Base-by-base conservation (phyloP, 202 grass and related monocot species). In the Schoenoplectus tabernaemontani region DNA sequence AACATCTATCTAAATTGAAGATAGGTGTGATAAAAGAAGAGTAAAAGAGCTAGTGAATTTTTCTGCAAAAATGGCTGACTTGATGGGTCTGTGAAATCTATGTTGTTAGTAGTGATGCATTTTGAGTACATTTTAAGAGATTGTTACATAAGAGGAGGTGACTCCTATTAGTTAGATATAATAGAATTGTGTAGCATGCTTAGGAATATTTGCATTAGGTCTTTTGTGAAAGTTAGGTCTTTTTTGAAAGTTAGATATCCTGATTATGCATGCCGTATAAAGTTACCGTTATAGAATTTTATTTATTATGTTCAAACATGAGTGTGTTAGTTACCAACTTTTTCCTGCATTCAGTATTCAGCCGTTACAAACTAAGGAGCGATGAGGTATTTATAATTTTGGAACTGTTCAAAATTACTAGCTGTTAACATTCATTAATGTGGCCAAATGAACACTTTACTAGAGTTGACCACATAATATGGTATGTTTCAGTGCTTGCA, bases 1-100 rank as follows among this genome's bases (percentile, higher is more conserved):
- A 80, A 65, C 78, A 63, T 63, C 58, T 80, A 36, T 80, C 78
- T 48, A 59, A 80, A n/a, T 64, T 65, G 24, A 50, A 65, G 58
- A 64, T 63, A 12, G 78, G 26, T 62, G 56, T 54, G 26, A 75
- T 56, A 64, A 80, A 80, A 17, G 60, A 80, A 65, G 78, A 80
- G 38, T 61, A 53, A 78, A 77, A 43, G 57, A 78, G 38, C 76
- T 78, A 78, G 76, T 64, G 46, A 65, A 33, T 22, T 59, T 59
- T 63, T 80, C 78, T 48, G 58, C 59, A 80, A 78, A 41, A n/a
- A 60, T 59, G 59, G 34, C 53, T 48, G 78, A 65, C 65, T 80
- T 64, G 12, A 80, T 80, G 78, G 59, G 15, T 80, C 42, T 32
- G 48, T 80, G 37, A 36, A n/a, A 80, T 80, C 59, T 20, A 11